These are phyloP conservation scores for Anethum foeniculum DNA, from an alignment of 140 eudicot species.

Conservation along the genomic window DNA sequence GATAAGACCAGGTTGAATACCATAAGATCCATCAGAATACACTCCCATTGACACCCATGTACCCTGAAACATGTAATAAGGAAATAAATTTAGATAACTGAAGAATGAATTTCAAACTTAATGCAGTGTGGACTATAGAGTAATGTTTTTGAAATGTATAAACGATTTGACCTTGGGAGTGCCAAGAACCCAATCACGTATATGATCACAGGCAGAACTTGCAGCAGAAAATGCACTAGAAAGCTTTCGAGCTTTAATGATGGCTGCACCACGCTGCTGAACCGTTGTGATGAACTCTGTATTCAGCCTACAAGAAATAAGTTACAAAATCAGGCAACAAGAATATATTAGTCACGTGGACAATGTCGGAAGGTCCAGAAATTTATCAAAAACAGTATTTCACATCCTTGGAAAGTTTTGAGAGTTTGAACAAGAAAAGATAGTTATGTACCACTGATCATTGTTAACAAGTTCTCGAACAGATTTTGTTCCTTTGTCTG, in stretches of 20 bases:
- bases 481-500: constrained; percentile 32
- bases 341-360: not conserved
- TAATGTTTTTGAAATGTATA: not conserved
- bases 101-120: not conserved
- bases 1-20: constrained; percentile 58
- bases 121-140: not conserved
- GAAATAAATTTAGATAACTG: not conserved
- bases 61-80: constrained; percentile 30
- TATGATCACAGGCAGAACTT: constrained; percentile 75
- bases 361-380: not conserved
- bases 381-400: not conserved
- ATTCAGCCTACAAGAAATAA: constrained; percentile 35
- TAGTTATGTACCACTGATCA: constrained; percentile 46
- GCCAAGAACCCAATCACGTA: constrained; percentile 84
- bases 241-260: constrained; percentile 50
- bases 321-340: not conserved
- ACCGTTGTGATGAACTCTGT: constrained; percentile 53
- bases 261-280: constrained; percentile 63
- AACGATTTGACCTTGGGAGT: constrained; percentile 51
- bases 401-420: not conserved
- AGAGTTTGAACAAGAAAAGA: not conserved
- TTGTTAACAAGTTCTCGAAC: constrained; percentile 53
- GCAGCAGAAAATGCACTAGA: constrained; percentile 85
- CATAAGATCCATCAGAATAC: constrained; percentile 79
- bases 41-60: constrained; percentile 99